These are phyloP conservation scores for Hypoxylon rubiginosum DNA, from an alignment of 2,329 filamentous ascomycete genomes.

Conservation along the genomic window DNA sequence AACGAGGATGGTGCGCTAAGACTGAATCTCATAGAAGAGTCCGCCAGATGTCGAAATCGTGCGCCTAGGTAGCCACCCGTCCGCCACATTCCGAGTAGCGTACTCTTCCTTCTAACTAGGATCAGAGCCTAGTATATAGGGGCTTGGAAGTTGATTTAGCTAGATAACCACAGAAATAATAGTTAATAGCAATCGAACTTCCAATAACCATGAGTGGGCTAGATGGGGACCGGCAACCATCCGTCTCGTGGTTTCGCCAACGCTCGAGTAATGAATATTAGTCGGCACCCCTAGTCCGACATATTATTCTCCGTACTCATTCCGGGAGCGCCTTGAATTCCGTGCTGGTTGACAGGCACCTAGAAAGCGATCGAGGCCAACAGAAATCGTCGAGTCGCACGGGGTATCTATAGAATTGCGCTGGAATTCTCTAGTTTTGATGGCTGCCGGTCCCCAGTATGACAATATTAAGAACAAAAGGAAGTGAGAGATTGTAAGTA, in stretches of 20 bases:
- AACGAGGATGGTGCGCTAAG: conserved; percentile 19
- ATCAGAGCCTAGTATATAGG: neutral
- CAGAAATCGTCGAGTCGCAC: conserved; percentile 31
- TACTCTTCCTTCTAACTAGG: conserved; percentile 1
- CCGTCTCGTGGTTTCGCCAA: conserved; percentile 31
- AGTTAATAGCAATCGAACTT: conserved; percentile 14
- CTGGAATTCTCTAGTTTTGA: conserved; percentile 36
- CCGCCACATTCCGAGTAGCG: conserved; percentile 14
- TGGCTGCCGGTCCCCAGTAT: conserved; percentile 27
- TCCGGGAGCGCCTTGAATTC: conserved; percentile 33
- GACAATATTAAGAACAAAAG: conserved; percentile 34
- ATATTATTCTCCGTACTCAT: conserved; percentile 32
- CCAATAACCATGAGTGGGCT: conserved; percentile 11
- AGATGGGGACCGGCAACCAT: conserved; percentile 15
- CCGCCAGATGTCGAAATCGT: conserved; percentile 8
- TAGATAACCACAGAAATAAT: neutral
- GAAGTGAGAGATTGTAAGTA: conserved; percentile 30
- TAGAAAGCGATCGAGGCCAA: conserved; percentile 10
- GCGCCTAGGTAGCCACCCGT: conserved; percentile 12
- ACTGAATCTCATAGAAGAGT: conserved; percentile 30
- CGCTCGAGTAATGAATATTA: conserved; percentile 34
- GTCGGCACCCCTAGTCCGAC: conserved; percentile 34
- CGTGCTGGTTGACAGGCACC: conserved; percentile 26
- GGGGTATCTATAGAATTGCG: conserved; percentile 40
- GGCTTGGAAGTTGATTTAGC: conserved; percentile 19